Evolutionary conservation across 768 basidiomycete genomes (phyloP), one percentile per base, ranked within the genome.

Genomic region (Cystofilobasidium capitatum): DNA sequence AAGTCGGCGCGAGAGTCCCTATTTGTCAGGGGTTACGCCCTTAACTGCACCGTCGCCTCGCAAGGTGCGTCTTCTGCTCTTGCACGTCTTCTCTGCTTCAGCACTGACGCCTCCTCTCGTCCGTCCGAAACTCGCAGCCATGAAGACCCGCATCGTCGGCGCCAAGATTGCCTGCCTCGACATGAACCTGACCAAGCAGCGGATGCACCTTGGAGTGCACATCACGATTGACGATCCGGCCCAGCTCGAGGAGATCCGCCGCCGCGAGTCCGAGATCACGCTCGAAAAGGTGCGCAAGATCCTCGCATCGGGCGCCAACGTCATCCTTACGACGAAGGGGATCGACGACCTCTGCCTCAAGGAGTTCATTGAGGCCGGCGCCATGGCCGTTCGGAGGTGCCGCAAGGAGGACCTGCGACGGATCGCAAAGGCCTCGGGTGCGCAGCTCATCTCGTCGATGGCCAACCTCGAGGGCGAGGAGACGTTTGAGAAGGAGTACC

Each of bases 91-190:
- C 17, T 12, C 44, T 63, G 16, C 31, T 54, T 22, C 39, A 20
- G 58, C 26, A 33, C 55, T 62, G 58, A 42, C 10, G 39, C 39
- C 42, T 63, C n/a, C 45, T 42, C 49, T 40, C 24, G 24, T 64
- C 16, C 59, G 35, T 17, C 22, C 14, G 2, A 13, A 6, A 58
- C 39, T 31, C 37, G 16, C 70, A 98, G 96, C 94, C 5, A 99
- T 99, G 96, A 98, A 94, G 79, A 94, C 88, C 71, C 85, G 91
- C 45, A 86, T 99, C 72, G 81, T 82, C 8, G 87, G 86, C 72
- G 96, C 96, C 26, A 98, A 97, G 79, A 98, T 99, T 73, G 96
- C 96, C 6, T 98, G 94, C 79, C 82, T 99, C 69, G 96, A 99
- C 76, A 98, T 99, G 77, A 97, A 99, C 79, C 81, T 99, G 59